Conservation (phyloP, 768 basidiomycete genomes). For the Termitomyces sp. region DNA sequence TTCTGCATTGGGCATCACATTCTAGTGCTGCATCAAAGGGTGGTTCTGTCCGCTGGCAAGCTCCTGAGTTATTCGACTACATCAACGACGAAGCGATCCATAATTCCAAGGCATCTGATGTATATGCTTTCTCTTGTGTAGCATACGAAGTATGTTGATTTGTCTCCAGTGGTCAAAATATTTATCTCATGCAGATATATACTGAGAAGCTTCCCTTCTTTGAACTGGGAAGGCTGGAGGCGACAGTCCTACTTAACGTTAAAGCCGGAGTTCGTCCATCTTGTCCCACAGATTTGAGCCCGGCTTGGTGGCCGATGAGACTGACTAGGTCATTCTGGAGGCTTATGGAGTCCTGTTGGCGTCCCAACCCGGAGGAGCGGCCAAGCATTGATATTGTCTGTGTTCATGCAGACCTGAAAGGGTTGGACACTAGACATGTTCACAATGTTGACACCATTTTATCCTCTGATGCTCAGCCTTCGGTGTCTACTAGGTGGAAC, state of each 20-base stretch:
- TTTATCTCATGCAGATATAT: conserved; percentile 11
- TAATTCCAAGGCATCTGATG: conserved; percentile 13
- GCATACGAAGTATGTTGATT: conserved; percentile 14
- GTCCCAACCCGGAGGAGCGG: neutral
- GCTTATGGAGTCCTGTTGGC: neutral
- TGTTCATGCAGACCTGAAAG: neutral
- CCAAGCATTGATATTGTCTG: neutral
- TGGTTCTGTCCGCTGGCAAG: conserved; percentile 16
- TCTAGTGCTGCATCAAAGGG: conserved; percentile 9
- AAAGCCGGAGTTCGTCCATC: conserved; percentile 14
- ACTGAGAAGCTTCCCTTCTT: conserved; percentile 17
- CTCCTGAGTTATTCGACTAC: conserved; percentile 16
- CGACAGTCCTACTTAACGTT: conserved; percentile 14
- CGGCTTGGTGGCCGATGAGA: neutral
- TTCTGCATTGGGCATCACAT: conserved; percentile 11
- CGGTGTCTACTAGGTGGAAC: neutral
- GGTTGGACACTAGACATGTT: neutral
- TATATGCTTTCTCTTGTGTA: conserved; percentile 15
- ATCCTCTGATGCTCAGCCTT: neutral
- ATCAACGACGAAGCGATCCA: conserved; percentile 5
- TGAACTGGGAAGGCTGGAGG: conserved; percentile 11
- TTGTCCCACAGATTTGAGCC: neutral
- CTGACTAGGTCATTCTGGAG: neutral
- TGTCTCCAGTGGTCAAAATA: neutral
- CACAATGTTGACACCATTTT: too few species aligned